Percentiles rank a stretch among this genome's conserved stretches.
phyloP scores from a whole-genome alignment of 73 alveolate genomes.

The Tetrahymena elliotti region DNA sequence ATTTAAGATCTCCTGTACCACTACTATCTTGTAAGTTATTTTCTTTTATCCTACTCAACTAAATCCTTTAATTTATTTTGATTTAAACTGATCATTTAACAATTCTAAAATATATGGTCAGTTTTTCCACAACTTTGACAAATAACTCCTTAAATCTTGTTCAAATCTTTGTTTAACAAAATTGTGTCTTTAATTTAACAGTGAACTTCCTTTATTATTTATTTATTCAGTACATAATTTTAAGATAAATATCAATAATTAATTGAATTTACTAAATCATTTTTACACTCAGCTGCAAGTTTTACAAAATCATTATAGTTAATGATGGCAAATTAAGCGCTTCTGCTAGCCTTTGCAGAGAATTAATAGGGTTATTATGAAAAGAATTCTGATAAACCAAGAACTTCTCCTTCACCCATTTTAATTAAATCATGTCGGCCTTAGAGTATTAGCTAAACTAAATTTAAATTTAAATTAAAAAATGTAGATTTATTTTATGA shows the following conservation, averaged over 20 bases:
- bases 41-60: neutral
- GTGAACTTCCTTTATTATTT: neutral
- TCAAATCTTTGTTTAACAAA: neutral
- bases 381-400: neutral
- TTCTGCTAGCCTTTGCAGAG: neutral
- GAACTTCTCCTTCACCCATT: neutral
- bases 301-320: neutral
- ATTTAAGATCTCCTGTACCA: neutral
- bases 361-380: neutral
- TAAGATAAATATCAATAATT: no score
- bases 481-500: neutral
- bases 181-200: neutral
- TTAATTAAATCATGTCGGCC: neutral
- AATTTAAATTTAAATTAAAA: neutral
- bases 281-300: neutral
- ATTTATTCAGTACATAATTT: no score
- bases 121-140: neutral
- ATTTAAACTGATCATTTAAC: neutral
- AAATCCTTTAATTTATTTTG: neutral
- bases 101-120: neutral
- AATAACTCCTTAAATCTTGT: neutral
- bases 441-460: neutral
- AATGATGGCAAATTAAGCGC: neutral
- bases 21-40: neutral
- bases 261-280: neutral